Conservation (phyloP, 1,284 basidiomycete genomes). For the Cryptococcus sp. region DNA sequence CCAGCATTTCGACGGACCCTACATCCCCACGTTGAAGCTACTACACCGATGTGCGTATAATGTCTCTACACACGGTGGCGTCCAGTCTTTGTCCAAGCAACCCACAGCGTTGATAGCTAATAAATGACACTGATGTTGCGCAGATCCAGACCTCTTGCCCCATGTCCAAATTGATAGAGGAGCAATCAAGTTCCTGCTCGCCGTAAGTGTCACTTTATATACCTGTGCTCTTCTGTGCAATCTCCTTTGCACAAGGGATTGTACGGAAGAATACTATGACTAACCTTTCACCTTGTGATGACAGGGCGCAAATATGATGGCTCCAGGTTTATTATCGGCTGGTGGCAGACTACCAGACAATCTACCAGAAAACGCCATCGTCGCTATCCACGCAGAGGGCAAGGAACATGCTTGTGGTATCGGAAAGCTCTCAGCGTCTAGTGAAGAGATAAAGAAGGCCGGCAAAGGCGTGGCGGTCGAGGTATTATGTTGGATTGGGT, state of each 20-base stretch:
- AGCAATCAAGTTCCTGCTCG: conserved; percentile 94
- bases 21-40: conserved; percentile 82
- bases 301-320: conserved; percentile 90
- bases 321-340: conserved; percentile 88
- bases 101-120: background rate
- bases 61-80: background rate
- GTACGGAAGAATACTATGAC: background rate
- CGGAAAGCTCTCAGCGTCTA: conserved; percentile 77
- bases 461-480: conserved; percentile 93
- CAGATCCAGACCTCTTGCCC: conserved; percentile 88
- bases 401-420: conserved; percentile 91
- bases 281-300: background rate
- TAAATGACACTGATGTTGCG: background rate
- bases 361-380: conserved; percentile 68
- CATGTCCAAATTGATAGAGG: conserved; percentile 90
- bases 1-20: conserved; percentile 94
- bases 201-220: conserved; percentile 48
- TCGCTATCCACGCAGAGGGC: conserved; percentile 92
- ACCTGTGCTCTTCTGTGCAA: background rate
- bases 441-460: conserved; percentile 83
- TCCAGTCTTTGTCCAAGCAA: background rate
- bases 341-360: conserved; percentile 86
- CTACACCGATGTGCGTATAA: conserved; percentile 79
- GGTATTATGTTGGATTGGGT: conserved; percentile 60
- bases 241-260: background rate